Evolutionary conservation across 1,284 basidiomycete species (phyloP).

Genomic region (Naganishia albida): DNA sequence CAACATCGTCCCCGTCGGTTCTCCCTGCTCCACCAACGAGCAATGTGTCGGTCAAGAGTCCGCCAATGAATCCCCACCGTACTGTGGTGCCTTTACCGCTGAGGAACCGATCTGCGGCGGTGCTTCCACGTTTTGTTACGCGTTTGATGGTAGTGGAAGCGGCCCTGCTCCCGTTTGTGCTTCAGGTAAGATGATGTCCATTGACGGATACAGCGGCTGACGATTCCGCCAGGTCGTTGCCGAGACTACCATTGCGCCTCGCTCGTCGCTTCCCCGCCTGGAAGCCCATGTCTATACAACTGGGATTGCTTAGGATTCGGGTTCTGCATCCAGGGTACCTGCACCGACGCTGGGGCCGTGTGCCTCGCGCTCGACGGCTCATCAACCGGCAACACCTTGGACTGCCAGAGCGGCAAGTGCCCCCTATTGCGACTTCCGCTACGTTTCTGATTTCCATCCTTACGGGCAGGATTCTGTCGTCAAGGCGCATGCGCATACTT

Average conservation of each 20-base stretch:
- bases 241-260: background rate
- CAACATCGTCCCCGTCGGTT: background rate
- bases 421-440: background rate
- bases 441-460: background rate
- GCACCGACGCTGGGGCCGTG: background rate
- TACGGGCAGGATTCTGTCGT: background rate
- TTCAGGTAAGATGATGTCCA: conserved; percentile 5
- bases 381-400: background rate
- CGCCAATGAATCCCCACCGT: background rate
- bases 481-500: background rate
- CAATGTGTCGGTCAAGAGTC: background rate
- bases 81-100: background rate
- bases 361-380: conserved; percentile 1
- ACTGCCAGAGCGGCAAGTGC: background rate
- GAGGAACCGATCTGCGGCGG: background rate
- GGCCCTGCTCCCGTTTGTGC: conserved; percentile 9
- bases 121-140: background rate
- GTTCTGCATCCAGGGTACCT: background rate
- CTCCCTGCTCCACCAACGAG: background rate
- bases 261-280: background rate
- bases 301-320: background rate
- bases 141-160: background rate
- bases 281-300: background rate
- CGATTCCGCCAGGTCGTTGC: background rate
- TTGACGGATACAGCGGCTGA: background rate